Evolutionary conservation across 306 rosid genomes (phyloP), one percentile per base, ranked within the genome.

Genomic region (Canavalia ensiformis): DNA sequence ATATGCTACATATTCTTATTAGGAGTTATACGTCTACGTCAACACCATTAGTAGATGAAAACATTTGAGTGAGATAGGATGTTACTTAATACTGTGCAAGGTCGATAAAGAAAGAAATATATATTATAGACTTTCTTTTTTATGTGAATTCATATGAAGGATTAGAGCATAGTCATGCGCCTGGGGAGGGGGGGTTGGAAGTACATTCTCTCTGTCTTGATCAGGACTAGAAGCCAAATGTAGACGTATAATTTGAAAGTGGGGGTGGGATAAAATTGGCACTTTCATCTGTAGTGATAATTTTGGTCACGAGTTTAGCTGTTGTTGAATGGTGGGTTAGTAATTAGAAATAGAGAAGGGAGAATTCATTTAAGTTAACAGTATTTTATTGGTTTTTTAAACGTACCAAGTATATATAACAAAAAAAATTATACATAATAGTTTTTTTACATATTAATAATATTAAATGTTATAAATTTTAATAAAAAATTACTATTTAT

Each of bases 21-120:
- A 46, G 58, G 30, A 56, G 58, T 42, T 69, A 79, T 45, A 45
- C 5, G 60, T 79, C 50, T 45, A 56, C 56, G 30, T 77, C 82
- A 41, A 5, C 35, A 51, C 75, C 67, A 67, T 54, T 41, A 30
- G 33, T 8, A 29, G 31, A 5, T 67, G 68, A 6, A 56, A 68
- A 33, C 8, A 56, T 68, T 29, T 55, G 49, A 18, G 49, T 34
- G 75, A 70, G n/a, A 0, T n/a, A 49, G 11, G 12, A 68, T 5
- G 9, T 44, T 37, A 18, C 39, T 41, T 28, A 47, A 69, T 13
- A 6, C 18, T 5, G 6, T 44, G 45, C 8, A 69, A 34, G 8
- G 39, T 5, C 4, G 47, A 44, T 29, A 70, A 12, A 33, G 62
- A 68, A 52, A n/a, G 18, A 69, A 69, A 69, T n/a, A 45, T 10